phyloP scores from a whole-genome alignment of 257 asterid genomes.

The Nicotiana tomentosiformis region DNA sequence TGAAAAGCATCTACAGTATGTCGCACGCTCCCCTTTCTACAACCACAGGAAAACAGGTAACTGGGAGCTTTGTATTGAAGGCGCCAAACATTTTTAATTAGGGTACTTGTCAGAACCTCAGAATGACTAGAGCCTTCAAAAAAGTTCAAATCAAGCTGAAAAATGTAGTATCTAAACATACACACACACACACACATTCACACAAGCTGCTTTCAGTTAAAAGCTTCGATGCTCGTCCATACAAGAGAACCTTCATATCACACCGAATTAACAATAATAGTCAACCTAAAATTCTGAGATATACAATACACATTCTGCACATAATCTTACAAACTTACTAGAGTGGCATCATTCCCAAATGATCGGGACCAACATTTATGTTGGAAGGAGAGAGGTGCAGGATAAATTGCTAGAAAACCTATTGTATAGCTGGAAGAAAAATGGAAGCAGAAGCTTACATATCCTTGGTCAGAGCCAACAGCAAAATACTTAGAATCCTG shows the following conservation, averaged over 20 bases:
- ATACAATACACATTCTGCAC: neutral
- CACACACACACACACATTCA: neutral
- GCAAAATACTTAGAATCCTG: conserved; percentile 61
- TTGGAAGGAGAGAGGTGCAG: neutral
- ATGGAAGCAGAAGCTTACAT: conserved; percentile 39
- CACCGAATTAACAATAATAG: neutral
- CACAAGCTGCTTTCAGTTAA: neutral
- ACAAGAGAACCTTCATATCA: neutral
- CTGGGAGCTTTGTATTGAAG: neutral
- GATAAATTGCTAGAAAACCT: neutral
- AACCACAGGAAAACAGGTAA: neutral
- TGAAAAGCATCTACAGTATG: neutral
- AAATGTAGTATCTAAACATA: neutral
- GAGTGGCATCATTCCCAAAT: neutral
- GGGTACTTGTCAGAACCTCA: neutral
- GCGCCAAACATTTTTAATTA: neutral
- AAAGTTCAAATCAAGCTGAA: neutral
- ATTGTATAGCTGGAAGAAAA: neutral
- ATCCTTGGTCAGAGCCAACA: conserved; percentile 93
- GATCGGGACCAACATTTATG: neutral
- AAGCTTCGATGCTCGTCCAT: neutral
- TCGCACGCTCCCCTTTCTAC: neutral
- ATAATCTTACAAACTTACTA: neutral
- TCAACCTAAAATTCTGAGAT: neutral
- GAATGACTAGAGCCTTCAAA: neutral